phyloP scores from a whole-genome alignment of 1,284 basidiomycete species.

The Trichosporon coremiiforme region DNA sequence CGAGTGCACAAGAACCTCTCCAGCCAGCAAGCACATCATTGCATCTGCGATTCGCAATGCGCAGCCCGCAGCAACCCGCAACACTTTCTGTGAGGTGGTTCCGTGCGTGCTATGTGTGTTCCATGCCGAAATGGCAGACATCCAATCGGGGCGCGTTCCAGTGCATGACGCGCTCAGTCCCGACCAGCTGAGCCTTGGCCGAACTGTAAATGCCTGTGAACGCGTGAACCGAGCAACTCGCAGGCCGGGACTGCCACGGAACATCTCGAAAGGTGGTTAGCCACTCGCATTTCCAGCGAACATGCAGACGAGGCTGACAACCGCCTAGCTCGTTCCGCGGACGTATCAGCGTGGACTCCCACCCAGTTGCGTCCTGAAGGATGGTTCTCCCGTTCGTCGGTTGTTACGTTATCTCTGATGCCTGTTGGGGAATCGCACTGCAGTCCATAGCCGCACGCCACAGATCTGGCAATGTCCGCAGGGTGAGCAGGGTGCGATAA shows the following conservation, averaged over 20 bases:
- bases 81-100: no score
- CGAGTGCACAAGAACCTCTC: no score
- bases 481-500: not conserved
- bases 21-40: no score
- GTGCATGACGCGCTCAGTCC: not conserved
- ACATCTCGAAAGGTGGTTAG: not conserved
- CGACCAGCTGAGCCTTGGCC: not conserved
- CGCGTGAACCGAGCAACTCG: not conserved
- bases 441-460: not conserved
- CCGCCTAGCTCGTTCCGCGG: not conserved
- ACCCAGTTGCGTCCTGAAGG: no score
- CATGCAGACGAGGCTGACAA: not conserved
- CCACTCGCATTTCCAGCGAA: not conserved
- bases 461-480: not conserved
- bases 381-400: not conserved
- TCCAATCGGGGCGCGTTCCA: not conserved
- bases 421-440: not conserved
- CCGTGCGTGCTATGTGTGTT: no score
- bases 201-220: not conserved
- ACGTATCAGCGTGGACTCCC: not conserved
- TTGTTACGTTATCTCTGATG: not conserved
- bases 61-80: no score
- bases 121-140: not conserved
- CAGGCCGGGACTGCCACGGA: not conserved
- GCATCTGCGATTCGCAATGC: not conserved